Percentiles rank a stretch among this genome's conserved stretches.
Conservation (phyloP, 2,329 filamentous ascomycete genomes). For the Pyricularia sp. region DNA sequence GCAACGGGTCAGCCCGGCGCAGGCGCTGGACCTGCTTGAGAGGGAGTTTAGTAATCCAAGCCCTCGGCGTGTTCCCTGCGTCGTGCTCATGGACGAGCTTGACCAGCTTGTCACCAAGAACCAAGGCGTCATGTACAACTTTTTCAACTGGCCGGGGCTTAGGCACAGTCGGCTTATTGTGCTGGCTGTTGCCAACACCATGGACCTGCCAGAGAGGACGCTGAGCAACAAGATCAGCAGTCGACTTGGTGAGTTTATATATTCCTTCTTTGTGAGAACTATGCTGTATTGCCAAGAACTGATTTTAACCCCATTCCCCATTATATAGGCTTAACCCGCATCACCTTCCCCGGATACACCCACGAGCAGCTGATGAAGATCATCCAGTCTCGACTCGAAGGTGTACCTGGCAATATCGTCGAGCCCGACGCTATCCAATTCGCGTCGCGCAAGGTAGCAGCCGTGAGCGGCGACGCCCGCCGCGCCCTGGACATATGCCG, state of each 20-base stretch:
- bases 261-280: background rate
- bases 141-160: constrained; percentile 96
- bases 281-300: background rate
- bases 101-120: constrained; percentile 97
- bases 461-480: constrained; percentile 86
- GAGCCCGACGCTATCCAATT: constrained; percentile 92
- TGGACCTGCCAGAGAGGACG: constrained; percentile 93
- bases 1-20: constrained; percentile 80
- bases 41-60: constrained; percentile 86
- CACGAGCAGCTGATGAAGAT: constrained; percentile 96
- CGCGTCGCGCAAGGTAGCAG: constrained; percentile 88
- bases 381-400: constrained; percentile 83
- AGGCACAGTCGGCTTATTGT: constrained; percentile 89
- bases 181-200: constrained; percentile 93
- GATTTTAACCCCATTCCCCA: background rate
- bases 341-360: constrained; percentile 94
- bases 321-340: constrained; percentile 59
- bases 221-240: constrained; percentile 98
- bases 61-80: constrained; percentile 82
- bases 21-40: constrained; percentile 82
- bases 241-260: constrained; percentile 43
- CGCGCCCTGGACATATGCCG: constrained; percentile 91
- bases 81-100: constrained; percentile 96
- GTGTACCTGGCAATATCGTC: constrained; percentile 79
- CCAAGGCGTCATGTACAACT: constrained; percentile 99